A percentile compares a stretch with the other conserved stretches of the same genome.
These are phyloP conservation scores for Cladosporium oxysporum DNA, from an alignment of 2,329 filamentous ascomycete species.

Conservation along the genomic window DNA sequence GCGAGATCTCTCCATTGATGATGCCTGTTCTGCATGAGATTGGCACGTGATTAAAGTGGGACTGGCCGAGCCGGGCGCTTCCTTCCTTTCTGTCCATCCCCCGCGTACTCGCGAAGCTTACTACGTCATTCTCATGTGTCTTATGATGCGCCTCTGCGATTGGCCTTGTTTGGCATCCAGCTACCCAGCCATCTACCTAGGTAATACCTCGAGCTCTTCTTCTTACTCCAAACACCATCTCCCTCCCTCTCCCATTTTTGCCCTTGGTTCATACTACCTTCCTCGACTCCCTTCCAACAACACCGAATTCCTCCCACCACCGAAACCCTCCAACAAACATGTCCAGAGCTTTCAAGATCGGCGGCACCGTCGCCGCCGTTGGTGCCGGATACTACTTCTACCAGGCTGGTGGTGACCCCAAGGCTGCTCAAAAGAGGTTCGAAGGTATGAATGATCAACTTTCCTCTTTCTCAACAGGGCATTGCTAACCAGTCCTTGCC, in stretches of 20 bases:
- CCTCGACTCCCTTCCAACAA: not conserved
- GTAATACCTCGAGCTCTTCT: not conserved
- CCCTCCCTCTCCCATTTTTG: not conserved
- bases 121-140: not conserved
- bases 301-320: not conserved
- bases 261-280: not conserved
- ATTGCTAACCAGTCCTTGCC: not conserved
- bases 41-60: constrained; percentile 5
- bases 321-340: constrained; percentile 3
- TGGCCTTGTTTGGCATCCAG: constrained; percentile 2
- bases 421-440: constrained; percentile 80
- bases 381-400: constrained; percentile 90
- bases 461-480: not conserved
- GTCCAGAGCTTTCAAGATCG: constrained; percentile 27
- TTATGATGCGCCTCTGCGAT: constrained; percentile 9
- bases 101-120: not conserved
- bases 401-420: constrained; percentile 75
- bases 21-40: not conserved
- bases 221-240: constrained; percentile 5
- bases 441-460: constrained; percentile 60
- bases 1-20: not conserved
- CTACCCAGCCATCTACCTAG: not conserved
- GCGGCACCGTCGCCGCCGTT: constrained; percentile 61
- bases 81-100: not conserved
- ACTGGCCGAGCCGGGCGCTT: not conserved